Conservation (phyloP, 2,329 filamentous ascomycete genomes). For the Colletotrichum cereale region DNA sequence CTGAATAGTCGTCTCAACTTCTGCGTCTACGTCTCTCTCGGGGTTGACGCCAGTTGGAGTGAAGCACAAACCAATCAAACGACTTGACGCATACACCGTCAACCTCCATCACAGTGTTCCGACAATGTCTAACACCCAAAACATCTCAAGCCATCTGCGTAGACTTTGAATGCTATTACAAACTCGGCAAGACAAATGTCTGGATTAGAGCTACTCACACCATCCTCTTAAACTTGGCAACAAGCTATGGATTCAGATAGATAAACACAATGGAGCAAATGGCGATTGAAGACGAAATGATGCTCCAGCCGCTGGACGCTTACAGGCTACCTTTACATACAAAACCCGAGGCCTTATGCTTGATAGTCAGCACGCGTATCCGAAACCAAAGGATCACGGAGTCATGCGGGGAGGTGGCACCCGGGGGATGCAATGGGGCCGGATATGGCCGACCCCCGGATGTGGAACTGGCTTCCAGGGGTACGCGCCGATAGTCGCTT, state of each 20-base stretch:
- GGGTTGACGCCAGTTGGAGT: not conserved
- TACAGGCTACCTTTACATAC: not conserved
- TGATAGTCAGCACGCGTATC: not conserved
- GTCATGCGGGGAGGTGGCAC: not conserved
- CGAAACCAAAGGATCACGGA: not conserved
- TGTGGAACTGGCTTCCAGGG: not conserved
- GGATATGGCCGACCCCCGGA: too few relatives aligned
- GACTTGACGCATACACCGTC: too few relatives aligned
- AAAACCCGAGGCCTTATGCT: not conserved
- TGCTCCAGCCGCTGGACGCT: rapidly evolving
- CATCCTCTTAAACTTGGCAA: not conserved
- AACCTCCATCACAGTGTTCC: not conserved
- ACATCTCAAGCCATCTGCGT: not conserved
- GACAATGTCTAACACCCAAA: not conserved
- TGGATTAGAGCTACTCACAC: too few relatives aligned
- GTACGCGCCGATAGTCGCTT: not conserved
- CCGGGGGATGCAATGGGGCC: not conserved
- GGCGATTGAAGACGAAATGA: not conserved
- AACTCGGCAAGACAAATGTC: not conserved
- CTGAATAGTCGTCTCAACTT: not conserved
- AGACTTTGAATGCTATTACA: not conserved
- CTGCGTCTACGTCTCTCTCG: not conserved
- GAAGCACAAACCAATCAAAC: not conserved
- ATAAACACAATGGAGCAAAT: not conserved
- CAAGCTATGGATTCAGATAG: too few relatives aligned